Percentiles rank a stretch among this genome's conserved stretches.
These are phyloP conservation scores for Tylopilus sp. DNA, from an alignment of 768 basidiomycete species.

Conservation along the genomic window DNA sequence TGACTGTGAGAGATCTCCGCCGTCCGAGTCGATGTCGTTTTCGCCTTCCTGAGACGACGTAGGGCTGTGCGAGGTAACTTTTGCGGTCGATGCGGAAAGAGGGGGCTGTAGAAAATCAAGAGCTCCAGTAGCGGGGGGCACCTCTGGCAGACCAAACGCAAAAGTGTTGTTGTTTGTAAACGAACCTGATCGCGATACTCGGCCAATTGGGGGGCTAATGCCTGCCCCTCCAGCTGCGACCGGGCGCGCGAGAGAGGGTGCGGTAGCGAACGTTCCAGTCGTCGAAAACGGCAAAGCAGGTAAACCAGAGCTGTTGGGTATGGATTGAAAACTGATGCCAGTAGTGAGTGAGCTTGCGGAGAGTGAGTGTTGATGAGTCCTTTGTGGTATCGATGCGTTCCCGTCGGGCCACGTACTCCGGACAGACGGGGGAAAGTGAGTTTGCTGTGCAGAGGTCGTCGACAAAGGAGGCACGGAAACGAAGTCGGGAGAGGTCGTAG, in stretches of 20 bases:
- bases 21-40: constrained; percentile 46
- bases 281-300: constrained; percentile 30
- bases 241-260: constrained; percentile 27
- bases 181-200: constrained; percentile 58
- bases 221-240: constrained; percentile 19
- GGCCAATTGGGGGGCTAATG: constrained; percentile 41
- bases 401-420: constrained; percentile 32
- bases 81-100: constrained; percentile 5
- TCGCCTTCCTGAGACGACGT: constrained; percentile 49
- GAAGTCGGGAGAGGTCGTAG: constrained; percentile 23
- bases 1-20: constrained; percentile 29
- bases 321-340: constrained; percentile 29
- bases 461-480: constrained; percentile 21
- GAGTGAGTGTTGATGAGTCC: constrained; percentile 32
- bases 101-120: constrained; percentile 31
- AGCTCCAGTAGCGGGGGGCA: constrained; percentile 23
- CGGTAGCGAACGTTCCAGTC: constrained; percentile 28
- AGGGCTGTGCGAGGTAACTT: constrained; percentile 23
- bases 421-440: constrained; percentile 24
- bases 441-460: constrained; percentile 19
- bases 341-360: constrained; percentile 28
- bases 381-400: constrained; percentile 24
- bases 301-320: constrained; percentile 31
- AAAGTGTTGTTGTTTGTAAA: constrained; percentile 45
- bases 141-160: constrained; percentile 34